Evolutionary conservation across 1,284 basidiomycete species (phyloP), one percentile per base, ranked within the genome.

Genomic region (Boletellus deceptivus): DNA sequence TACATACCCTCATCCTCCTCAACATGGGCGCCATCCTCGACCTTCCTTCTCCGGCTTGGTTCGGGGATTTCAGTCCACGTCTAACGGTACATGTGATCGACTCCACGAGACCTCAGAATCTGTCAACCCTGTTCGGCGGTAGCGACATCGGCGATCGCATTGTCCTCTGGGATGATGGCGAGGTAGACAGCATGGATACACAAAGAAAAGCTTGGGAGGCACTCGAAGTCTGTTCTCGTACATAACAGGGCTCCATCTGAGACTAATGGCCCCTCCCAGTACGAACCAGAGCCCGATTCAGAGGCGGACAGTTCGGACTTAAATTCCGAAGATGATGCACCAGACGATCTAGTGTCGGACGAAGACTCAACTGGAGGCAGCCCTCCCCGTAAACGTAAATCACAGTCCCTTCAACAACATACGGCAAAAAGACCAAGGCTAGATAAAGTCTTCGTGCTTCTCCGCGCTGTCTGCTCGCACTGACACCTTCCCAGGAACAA

Each of bases 11-110:
- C 43, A 84, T 99, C 46, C 79, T 99, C 40, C 71, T 99, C 44
- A 98, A 98, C 59, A 89, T 99, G 70, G 97, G 97, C 38, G 86
- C 88, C 2, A 83, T 96, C 46, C 78, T 94, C 33, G 91, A 96
- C 56, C 76, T 99, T 7, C 82, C 91, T 1, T 80, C 81, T 2
- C 64, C 75, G 5, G 77, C 80, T 31, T 91, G 87, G 86, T 89
- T 91, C 67, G 89, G 88, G 14, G 78, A 82, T 43, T 88, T 89
- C 62, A 63, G 74, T 38, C 62, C 72, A 4, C 73, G 74, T 57
- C 75, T 87, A 27, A 83, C 80, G 17, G 80, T 94, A 27, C 97
- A 99, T 73, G 84, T 99, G 61, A 91, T 99, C 69, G 97, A 99
- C 70, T 92, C 94, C 8, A 85, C 89, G 47, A 81, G 97, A 35